These are phyloP conservation scores for Aspergillus thermomutatus DNA, from an alignment of 2,329 filamentous ascomycete genomes.

Conservation along the genomic window DNA sequence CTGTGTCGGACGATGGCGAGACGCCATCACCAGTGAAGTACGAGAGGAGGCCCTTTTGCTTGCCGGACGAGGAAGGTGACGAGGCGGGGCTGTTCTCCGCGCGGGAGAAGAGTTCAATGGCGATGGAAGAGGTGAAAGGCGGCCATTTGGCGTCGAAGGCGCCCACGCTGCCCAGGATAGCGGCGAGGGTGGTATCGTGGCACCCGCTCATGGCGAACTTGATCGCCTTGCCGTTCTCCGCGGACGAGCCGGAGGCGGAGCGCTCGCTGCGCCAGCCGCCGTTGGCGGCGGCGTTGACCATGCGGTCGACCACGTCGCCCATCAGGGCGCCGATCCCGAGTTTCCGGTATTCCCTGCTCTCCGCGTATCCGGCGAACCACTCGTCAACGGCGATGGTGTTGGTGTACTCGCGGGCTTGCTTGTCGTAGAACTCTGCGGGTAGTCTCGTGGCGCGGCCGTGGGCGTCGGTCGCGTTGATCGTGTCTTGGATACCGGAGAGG, in stretches of 20 bases:
- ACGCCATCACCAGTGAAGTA: conserved; percentile 24
- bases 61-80: conserved; percentile 18
- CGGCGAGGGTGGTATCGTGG: conserved; percentile 90
- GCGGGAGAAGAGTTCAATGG: conserved; percentile 77
- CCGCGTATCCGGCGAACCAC: conserved; percentile 85
- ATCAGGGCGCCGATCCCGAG: conserved; percentile 82
- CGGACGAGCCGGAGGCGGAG: conserved; percentile 47
- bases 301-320: conserved; percentile 75
- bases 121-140: conserved; percentile 87
- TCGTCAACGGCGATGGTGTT: conserved; percentile 77
- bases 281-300: conserved; percentile 64
- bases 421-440: conserved; percentile 83
- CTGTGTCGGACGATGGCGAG: conserved; percentile 19
- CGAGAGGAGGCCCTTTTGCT: conserved; percentile 31
- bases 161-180: conserved; percentile 71
- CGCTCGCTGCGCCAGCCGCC: conserved; percentile 50
- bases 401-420: conserved; percentile 65
- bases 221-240: conserved; percentile 44
- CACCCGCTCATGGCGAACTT: conserved; percentile 80
- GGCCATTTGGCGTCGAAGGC: conserved; percentile 80
- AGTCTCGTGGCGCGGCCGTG: conserved; percentile 77
- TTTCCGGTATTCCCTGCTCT: conserved; percentile 81
- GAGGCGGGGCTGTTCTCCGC: background rate
- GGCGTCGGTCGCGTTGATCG: conserved; percentile 81
- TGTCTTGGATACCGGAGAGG: conserved; percentile 89